Base-by-base conservation (phyloP, 805 yeast genomes). In the Candida tallmaniae region DNA sequence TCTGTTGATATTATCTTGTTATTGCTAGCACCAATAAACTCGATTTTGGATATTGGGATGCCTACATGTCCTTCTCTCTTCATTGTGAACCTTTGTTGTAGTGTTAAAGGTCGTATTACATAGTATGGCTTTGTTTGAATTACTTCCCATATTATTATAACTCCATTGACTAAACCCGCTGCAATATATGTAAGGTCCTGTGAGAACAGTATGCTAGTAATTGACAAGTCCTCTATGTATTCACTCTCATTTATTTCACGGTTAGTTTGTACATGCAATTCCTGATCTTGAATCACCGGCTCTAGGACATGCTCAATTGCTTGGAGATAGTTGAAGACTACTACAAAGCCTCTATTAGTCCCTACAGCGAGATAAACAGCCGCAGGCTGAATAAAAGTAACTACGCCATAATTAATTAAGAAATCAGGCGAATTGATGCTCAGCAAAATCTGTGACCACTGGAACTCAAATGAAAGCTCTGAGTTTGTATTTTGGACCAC, bases 281-380 rank as follows among this genome's bases (percentile, higher is more conserved):
- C n/a, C n/a, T n/a, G n/a, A n/a, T n/a, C n/a, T n/a, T n/a, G n/a
- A n/a, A n/a, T n/a, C n/a, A n/a, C n/a, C 4, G 42, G 46, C 1
- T 62, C 63, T 11, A 81, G 50, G 2, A 69, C 65, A 27, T 59
- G 58, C 10, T 70, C 60, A 4, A 83, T 50, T 20, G 61, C 64
- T 52, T 89, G 96, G 28, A 71, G 71, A 41, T 78, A 80, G 47
- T 80, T 82, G 54, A 85, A 88, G 4, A 83, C 64, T 4, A 84
- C 54, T 0, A 86, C 62, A 23, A 54, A 60, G 2, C 95, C 95
- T 32, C 71, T 73, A 0, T 71, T 48, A 0, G 96, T 88, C 2
- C 95, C 96, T 6, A 88, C 47, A 0, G 76, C 76, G 6, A 82
- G 61, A 21, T 69, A 57, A 5, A 58, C 34, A 1, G 62, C 41